Evolutionary conservation across 345 rosid genomes (phyloP).

Genomic region (Dipteronia dyeriana): DNA sequence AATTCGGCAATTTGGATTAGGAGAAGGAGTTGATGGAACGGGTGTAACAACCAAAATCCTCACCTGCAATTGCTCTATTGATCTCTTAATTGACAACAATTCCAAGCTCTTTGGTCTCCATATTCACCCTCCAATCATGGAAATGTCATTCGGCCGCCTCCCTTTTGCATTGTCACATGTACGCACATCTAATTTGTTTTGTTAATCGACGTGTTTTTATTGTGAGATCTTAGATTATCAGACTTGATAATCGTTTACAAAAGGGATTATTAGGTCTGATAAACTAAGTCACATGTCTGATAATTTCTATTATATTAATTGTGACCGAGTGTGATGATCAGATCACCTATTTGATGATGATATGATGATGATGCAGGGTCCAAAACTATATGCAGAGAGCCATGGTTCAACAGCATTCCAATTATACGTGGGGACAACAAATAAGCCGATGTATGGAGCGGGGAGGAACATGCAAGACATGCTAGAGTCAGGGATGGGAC

Average conservation of each 20-base stretch:
- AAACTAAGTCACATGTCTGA: too few species aligned
- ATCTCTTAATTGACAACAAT: constrained; percentile 63
- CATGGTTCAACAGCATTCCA: constrained; percentile 39
- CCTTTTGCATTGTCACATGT: constrained; percentile 62
- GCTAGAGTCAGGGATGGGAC: constrained; percentile 64
- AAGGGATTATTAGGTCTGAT: too few species aligned
- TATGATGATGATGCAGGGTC: constrained; percentile 35
- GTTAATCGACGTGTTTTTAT: too few species aligned
- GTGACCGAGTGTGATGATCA: too few species aligned
- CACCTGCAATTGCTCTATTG: constrained; percentile 61
- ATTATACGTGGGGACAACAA: constrained; percentile 56
- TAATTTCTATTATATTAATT: too few species aligned
- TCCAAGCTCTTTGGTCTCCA: constrained; percentile 81
- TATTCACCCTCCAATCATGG: constrained; percentile 55
- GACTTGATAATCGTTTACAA: too few species aligned
- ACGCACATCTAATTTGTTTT: too few species aligned
- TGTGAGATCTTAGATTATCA: too few species aligned
- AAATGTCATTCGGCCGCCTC: constrained; percentile 59
- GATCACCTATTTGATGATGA: not conserved
- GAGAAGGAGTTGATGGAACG: constrained; percentile 73
- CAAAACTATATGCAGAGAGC: constrained; percentile 53
- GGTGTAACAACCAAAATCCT: constrained; percentile 78
- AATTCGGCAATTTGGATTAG: constrained; percentile 52
- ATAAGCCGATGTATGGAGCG: constrained; percentile 81
- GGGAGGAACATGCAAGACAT: constrained; percentile 80